Base-by-base conservation (phyloP, 2,329 filamentous ascomycete genomes). In the Ophiostoma ulmi region DNA sequence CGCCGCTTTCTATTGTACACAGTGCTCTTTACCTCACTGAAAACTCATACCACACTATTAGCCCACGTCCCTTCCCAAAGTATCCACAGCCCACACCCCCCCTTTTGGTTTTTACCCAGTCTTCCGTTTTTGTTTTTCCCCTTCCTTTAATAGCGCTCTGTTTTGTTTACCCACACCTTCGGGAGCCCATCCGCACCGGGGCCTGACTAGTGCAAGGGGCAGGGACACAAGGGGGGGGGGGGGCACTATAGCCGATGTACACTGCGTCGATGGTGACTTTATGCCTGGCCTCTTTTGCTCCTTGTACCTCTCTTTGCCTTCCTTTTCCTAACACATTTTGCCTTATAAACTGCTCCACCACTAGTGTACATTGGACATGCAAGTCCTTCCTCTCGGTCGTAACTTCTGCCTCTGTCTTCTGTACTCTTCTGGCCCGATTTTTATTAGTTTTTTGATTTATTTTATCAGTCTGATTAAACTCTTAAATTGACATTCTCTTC, bases 171-270 rank as follows among this genome's bases (percentile, higher is more conserved):
- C 63, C 63, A 36, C 58, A 58, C 66, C 65, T 8, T 64, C 70
- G 68, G 70, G 68, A 70, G 41, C 55, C 35, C 58, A 70, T 52
- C 68, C 66, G 71, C 44, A 44, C 63, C 48, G 41, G 63, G 63
- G 35, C 63, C 20, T 65, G 68, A 52, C 44, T 72, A 72, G 71
- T 66, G 71, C 71, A 70, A 72, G 71, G 71, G 71, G 71, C 64
- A 72, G 63, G 11, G 36, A 65, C 63, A n/a, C 31, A n/a, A 10
- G 35, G 1, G 13, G 22, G 10, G 10, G 35, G 58, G 58, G 22
- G 22, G 5, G 10, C 17, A 13, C 36, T 1, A 20, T 5, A 10
- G 26, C 20, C 35, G 11, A 38, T 65, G 70, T 69, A 68, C 41
- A 31, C 26, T 22, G 7, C 58, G 63, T 17, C 13, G 6, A 35